Percentiles rank a stretch among this genome's conserved stretches.
These are phyloP conservation scores for Colletotrichum sublineola DNA, from an alignment of 2,329 filamentous ascomycete species.

Conservation along the genomic window DNA sequence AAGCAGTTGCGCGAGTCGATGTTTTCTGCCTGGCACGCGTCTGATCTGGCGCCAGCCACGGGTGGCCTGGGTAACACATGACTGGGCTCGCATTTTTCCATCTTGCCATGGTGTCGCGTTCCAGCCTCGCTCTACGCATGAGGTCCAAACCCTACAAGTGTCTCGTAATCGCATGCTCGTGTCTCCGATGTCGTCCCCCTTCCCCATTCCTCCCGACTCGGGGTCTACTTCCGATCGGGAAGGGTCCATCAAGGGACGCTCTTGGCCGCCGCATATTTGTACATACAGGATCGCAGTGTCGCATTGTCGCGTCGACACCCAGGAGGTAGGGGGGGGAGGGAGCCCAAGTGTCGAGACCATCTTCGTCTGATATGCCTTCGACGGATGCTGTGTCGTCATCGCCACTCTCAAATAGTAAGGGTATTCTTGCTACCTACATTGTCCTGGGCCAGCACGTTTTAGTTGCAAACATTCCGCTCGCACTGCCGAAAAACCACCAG, in stretches of 20 bases:
- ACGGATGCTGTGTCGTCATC: not conserved
- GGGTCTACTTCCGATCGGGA: conserved; percentile 22
- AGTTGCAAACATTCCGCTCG: not conserved
- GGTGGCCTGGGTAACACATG: conserved; percentile 1
- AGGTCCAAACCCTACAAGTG: conserved; percentile 32
- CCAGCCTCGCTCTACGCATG: conserved; percentile 40
- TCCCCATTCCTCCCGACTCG: conserved; percentile 3
- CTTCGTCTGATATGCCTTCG: conserved; percentile 27
- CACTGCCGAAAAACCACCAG: not conserved
- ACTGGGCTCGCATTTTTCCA: conserved; percentile 1
- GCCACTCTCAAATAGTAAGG: not conserved
- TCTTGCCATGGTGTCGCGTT: conserved; percentile 32
- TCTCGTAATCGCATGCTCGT: conserved; percentile 29
- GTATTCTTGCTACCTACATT: not conserved
- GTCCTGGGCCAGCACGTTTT: not conserved
- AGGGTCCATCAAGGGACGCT: not conserved
- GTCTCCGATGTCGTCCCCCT: conserved; percentile 34
- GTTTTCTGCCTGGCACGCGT: not conserved
- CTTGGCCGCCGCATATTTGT: not conserved
- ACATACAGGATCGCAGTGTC: not conserved
- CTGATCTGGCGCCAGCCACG: not conserved
- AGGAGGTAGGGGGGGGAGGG: not conserved
- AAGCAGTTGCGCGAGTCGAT: conserved; percentile 15
- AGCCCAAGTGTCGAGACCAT: not conserved
- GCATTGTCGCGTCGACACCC: conserved; percentile 1